These are phyloP conservation scores for Quercus suber DNA, from an alignment of 306 rosid species.

Conservation along the genomic window DNA sequence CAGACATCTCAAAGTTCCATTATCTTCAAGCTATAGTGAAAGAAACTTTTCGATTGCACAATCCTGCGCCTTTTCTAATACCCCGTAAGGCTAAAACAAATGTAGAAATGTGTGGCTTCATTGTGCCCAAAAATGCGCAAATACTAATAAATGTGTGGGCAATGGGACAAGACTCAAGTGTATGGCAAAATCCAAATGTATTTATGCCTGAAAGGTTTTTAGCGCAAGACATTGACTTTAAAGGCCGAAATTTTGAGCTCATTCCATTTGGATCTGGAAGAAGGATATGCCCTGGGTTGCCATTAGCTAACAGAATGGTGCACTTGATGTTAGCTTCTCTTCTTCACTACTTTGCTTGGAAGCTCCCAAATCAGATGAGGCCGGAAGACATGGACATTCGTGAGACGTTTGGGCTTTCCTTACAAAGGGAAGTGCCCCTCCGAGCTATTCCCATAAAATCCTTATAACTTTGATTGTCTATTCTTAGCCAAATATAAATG, in stretches of 20 bases:
- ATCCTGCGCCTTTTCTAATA: slow-evolving; percentile 22
- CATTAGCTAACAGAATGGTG: too few species aligned
- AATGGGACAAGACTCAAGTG: slow-evolving; percentile 21
- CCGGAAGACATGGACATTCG: too few species aligned
- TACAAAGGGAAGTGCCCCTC: too few species aligned
- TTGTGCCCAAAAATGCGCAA: slow-evolving; percentile 8
- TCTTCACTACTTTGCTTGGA: too few species aligned
- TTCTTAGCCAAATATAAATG: too few species aligned
- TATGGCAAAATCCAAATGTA: slow-evolving; percentile 22
- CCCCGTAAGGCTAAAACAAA: slow-evolving; percentile 13
- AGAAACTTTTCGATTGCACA: slow-evolving; percentile 29
- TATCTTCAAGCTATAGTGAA: slow-evolving; percentile 21
- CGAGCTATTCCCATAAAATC: too few species aligned
- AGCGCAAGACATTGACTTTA: not conserved
- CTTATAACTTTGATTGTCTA: too few species aligned
- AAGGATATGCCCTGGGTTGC: too few species aligned
- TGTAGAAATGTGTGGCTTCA: slow-evolving; percentile 9
- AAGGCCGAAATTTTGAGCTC: not conserved
- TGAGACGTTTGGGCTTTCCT: too few species aligned
- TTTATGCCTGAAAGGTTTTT: slow-evolving; percentile 33
- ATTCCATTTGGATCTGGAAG: not conserved
- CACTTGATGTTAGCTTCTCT: too few species aligned
- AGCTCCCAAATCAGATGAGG: too few species aligned
- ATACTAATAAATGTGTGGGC: slow-evolving; percentile 24
- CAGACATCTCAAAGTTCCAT: slow-evolving; percentile 18